Evolutionary conservation across 257 asterid species (phyloP).

Genomic region (Asclepias syriaca): DNA sequence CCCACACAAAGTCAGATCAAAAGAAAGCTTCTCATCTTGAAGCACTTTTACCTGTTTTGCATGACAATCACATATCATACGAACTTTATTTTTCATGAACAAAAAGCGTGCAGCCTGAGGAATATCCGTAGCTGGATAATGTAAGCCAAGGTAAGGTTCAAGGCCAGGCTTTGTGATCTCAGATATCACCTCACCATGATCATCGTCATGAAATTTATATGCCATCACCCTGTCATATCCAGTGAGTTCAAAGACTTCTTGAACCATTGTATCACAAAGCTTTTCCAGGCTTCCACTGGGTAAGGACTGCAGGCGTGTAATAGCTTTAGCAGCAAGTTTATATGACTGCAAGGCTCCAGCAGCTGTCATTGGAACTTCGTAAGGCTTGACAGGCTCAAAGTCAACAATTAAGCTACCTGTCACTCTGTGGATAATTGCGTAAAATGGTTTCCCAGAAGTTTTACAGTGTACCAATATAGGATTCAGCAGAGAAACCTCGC

Average conservation of each 20-base stretch:
- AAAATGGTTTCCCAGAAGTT: slow-evolving; percentile 92
- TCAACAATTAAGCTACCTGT: slow-evolving; percentile 80
- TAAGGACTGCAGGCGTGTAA: slow-evolving; percentile 78
- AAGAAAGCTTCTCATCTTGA: slow-evolving; percentile 75
- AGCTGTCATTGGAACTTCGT: slow-evolving; percentile 95
- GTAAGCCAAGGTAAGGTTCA: slow-evolving; percentile 84
- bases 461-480: slow-evolving; percentile 89
- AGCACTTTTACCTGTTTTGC: slow-evolving; percentile 71
- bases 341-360: slow-evolving; percentile 97
- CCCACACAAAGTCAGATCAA: slow-evolving; percentile 82
- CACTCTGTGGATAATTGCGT: slow-evolving; percentile 88
- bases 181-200: slow-evolving; percentile 88
- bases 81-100: slow-evolving; percentile 92
- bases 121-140: slow-evolving; percentile 93
- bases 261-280: slow-evolving; percentile 84
- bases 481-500: slow-evolving; percentile 82
- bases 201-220: slow-evolving; percentile 90
- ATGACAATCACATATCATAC: slow-evolving; percentile 89
- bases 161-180: slow-evolving; percentile 87
- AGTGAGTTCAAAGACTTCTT: slow-evolving; percentile 92
- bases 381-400: slow-evolving; percentile 97
- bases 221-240: slow-evolving; percentile 94
- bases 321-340: slow-evolving; percentile 93
- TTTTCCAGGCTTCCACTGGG: slow-evolving; percentile 83
- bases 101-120: slow-evolving; percentile 96